Evolutionary conservation across 176 grass and related monocot species (phyloP), one percentile per base, ranked within the genome.

Genomic region (Microstegium vimineum): DNA sequence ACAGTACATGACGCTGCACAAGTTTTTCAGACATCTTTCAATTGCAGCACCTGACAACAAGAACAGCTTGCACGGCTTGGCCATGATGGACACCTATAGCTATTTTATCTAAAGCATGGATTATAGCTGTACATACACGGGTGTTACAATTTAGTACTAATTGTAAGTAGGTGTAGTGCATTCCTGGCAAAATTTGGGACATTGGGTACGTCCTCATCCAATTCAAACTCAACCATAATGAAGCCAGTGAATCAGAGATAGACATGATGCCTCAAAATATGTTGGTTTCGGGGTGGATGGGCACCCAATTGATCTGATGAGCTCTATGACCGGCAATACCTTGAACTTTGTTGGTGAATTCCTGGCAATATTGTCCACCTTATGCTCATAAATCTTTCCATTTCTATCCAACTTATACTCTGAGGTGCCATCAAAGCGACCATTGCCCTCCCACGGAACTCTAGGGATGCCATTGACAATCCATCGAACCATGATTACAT

Each of bases 401-500:
- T 90, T 84, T 77, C 78, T 92, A 60, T 92, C 94, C 14, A 97
- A 76, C 34, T 90, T 97, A 80, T 94, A 97, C 61, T 94, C 92
- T 26, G 94, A 97, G 2, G 86, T 97, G 75, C 91, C 94, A 17
- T 97, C 94, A 54, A 97, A 94, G 46, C 90, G 81, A 15, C 92
- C 86, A 75, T 85, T 86, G 57, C 87, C 90, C 81, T 90, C 85
- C 86, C 84, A 92, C 34, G 84, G 86, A 40, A 94, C 90, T 54
- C 90, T 89, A 82, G 90, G 94, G 17, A 92, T 90, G 36, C 92
- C 92, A 61, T 94, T 90, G 43, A 85, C 83, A 40, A 92, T 97
- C 94, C 94, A 97, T 9, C 94, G 83, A 20, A 97, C 92, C 94
- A 92, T 94, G 32, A 97, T 88, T 62, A 88, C 84, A 84, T 87